Evolutionary conservation across 1,284 basidiomycete genomes (phyloP).

Genomic region (Ceratobasidium sp.): DNA sequence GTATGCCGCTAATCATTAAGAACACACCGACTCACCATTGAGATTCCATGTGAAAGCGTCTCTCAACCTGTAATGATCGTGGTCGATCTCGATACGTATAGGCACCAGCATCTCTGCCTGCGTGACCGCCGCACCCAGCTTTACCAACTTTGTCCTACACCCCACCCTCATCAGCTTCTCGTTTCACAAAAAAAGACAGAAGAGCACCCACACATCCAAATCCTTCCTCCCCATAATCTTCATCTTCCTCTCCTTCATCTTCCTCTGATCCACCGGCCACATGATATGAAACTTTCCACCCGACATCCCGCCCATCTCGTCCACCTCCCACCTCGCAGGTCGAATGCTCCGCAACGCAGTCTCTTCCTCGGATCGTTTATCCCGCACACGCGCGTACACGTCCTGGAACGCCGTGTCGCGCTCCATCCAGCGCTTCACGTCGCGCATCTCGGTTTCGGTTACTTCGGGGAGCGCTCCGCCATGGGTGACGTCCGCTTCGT

Average conservation of each 20-base stretch:
- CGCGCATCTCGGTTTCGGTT: conserved; percentile 58
- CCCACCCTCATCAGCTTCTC: neutral
- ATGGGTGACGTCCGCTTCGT: conserved; percentile 59
- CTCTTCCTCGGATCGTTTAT: conserved; percentile 52
- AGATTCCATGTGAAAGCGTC: conserved; percentile 99
- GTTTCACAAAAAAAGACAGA: conserved; percentile 14
- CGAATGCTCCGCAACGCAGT: conserved; percentile 51
- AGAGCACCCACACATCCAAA: conserved; percentile 69
- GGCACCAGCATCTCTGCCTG: conserved; percentile 84
- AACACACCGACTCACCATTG: conserved; percentile 67
- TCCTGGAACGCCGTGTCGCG: conserved; percentile 61
- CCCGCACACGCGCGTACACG: conserved; percentile 52
- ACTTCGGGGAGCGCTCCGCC: conserved; percentile 66
- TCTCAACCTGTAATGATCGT: conserved; percentile 87
- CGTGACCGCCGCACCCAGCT: neutral
- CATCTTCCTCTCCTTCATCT: conserved; percentile 62
- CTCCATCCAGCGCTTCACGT: conserved; percentile 65
- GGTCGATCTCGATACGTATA: conserved; percentile 82
- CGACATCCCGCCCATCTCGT: conserved; percentile 41
- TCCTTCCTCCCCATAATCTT: conserved; percentile 67
- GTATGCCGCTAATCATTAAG: conserved; percentile 31
- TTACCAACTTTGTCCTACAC: conserved; percentile 25
- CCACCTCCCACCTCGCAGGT: conserved; percentile 52
- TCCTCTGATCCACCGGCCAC: conserved; percentile 66
- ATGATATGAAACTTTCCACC: conserved; percentile 67